These are phyloP conservation scores for Echria macrotheca DNA, from an alignment of 495 filamentous ascomycete species.

Conservation along the genomic window DNA sequence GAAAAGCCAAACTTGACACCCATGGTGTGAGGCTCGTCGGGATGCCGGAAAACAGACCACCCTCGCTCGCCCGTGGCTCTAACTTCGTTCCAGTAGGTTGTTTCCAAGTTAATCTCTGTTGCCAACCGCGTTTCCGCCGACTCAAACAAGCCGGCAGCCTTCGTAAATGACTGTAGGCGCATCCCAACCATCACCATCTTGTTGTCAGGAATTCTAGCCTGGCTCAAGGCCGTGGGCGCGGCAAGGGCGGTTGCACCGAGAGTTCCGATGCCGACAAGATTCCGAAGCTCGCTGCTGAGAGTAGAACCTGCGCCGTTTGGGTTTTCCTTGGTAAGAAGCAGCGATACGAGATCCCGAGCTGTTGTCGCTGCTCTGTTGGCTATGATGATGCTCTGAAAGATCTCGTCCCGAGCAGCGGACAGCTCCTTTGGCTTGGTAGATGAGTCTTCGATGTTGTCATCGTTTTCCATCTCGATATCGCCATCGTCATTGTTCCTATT, in stretches of 20 bases:
- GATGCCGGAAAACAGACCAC: conserved; percentile 74
- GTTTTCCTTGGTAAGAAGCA: conserved; percentile 71
- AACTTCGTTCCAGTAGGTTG: conserved; percentile 82
- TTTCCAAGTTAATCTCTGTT: conserved; percentile 69
- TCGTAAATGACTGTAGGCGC: conserved; percentile 68
- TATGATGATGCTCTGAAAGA: conserved; percentile 48
- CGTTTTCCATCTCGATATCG: conserved; percentile 27
- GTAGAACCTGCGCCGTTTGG: conserved; percentile 61
- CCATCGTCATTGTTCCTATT: conserved; percentile 33
- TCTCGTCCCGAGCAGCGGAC: conserved; percentile 43
- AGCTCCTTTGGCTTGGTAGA: conserved; percentile 35
- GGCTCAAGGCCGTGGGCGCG: conserved; percentile 49
- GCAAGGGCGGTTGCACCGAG: conserved; percentile 69
- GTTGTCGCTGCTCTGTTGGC: conserved; percentile 18
- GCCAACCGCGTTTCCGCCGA: conserved; percentile 66
- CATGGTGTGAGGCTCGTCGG: conserved; percentile 65
- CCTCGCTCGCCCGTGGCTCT: conserved; percentile 72
- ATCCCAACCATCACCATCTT: conserved; percentile 65
- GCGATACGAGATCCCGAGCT: conserved; percentile 72
- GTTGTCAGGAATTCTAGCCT: conserved; percentile 50
- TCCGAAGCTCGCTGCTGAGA: conserved; percentile 63
- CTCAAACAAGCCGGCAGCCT: conserved; percentile 68
- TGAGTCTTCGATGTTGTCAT: conserved; percentile 31
- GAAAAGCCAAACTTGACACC: conserved; percentile 85
- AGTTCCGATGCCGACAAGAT: conserved; percentile 63